Percentiles rank a stretch among this genome's conserved stretches.
Evolutionary conservation across 371 early-diverging fungal genomes (phyloP).

Genomic region (Zancudomyces culisetae): DNA sequence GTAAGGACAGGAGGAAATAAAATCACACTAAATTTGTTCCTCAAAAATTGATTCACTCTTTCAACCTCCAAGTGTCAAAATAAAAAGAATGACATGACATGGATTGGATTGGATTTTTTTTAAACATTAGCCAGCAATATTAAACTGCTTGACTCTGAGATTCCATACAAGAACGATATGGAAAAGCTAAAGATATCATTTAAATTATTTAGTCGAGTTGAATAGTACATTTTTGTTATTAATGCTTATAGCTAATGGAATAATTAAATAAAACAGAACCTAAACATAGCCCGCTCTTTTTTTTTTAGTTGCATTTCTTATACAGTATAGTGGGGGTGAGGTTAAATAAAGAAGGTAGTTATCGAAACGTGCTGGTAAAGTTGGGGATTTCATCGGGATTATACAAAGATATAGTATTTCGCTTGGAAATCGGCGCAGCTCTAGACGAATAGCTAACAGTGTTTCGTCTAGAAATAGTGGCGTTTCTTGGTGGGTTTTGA

Average conservation of each 20-base stretch:
- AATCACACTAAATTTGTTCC: too few relatives aligned
- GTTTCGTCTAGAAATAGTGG: neutral
- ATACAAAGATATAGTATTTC: neutral
- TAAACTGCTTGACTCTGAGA: neutral
- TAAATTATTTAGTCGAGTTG: neutral
- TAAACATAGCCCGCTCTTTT: neutral
- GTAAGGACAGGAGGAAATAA: too few relatives aligned
- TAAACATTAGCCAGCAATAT: neutral
- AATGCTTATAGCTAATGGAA: neutral
- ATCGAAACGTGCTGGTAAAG: neutral
- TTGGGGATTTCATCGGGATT: neutral
- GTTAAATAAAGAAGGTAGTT: neutral
- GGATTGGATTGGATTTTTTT: neutral
- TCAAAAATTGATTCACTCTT: too few relatives aligned
- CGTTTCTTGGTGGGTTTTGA: neutral
- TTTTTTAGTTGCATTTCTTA: neutral
- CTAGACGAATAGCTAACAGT: neutral
- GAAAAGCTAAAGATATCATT: neutral
- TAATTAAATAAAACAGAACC: neutral
- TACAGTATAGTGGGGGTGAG: neutral
- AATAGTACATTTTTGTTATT: too few relatives aligned
- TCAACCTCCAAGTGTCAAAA: neutral
- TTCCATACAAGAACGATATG: neutral
- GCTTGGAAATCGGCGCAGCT: neutral
- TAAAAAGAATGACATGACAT: neutral